Percentiles rank a stretch among this genome's conserved stretches.
Conservation (phyloP, 805 yeast genomes). For the Candida suzukii region DNA sequence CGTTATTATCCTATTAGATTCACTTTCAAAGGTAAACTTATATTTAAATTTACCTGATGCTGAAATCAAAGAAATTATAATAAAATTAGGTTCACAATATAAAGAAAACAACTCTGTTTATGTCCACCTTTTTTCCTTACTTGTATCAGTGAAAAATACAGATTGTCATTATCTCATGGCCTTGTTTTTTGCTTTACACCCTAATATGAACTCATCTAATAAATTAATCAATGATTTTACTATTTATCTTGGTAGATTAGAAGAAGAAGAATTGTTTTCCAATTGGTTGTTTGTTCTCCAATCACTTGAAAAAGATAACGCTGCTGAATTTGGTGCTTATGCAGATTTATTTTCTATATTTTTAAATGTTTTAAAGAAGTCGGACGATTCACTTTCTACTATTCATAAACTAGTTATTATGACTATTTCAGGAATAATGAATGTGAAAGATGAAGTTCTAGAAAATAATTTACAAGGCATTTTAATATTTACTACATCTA, state of each 20-base stretch:
- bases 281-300: slow-evolving; percentile 7
- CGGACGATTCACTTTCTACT: slow-evolving; percentile 1
- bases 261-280: slow-evolving; percentile 1
- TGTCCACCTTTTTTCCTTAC: not conserved
- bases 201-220: not conserved
- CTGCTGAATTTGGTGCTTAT: not conserved
- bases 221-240: not conserved
- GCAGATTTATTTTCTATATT: slow-evolving; percentile 4
- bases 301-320: not conserved
- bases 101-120: not conserved
- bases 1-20: not conserved
- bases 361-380: slow-evolving; percentile 3
- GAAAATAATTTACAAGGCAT: slow-evolving; percentile 1
- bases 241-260: slow-evolving; percentile 5
- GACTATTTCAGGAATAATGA: slow-evolving; percentile 24
- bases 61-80: not conserved
- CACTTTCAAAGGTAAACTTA: not conserved
- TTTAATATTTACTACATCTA: slow-evolving; percentile 16
- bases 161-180: not conserved
- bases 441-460: not conserved
- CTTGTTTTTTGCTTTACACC: not conserved
- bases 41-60: not conserved
- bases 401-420: slow-evolving; percentile 19
- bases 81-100: not conserved
- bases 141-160: not conserved